Evolutionary conservation across 2,329 filamentous ascomycete genomes (phyloP), one percentile per base, ranked within the genome.

Genomic region (Sclerotinia minor): DNA sequence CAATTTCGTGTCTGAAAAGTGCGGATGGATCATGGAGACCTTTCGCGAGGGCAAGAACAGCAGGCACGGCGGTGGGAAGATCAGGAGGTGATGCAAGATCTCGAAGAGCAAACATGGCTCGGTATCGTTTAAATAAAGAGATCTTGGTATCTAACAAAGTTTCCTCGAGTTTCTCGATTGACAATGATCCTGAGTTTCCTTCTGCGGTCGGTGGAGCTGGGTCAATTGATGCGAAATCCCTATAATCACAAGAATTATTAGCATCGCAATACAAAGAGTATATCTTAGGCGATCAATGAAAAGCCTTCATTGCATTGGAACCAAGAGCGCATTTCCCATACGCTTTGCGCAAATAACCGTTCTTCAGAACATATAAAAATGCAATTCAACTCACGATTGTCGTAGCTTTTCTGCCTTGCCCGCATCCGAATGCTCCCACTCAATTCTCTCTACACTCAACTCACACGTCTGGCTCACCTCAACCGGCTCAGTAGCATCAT

Each of bases 51-150:
- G 94, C 92, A 55, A 90, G 85, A 65, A 99, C 86, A 24, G 95
- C 94, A n/a, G 92, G 90, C 21, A 92, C 86, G 8, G 94, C 94
- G 2, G 94, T 97, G 2, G 93, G 91, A 54, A 96, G 88, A 76
- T 96, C 91, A 13, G 94, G 94, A 21, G 95, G 95, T 5, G 94
- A 97, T 29, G 94, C 93, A 64, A 99, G 88, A 79, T 99, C 95
- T 76, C 95, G 90, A 64, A 99, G 88, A 68, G 92, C 92, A 77
- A 99, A 99, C 95, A 99, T 99, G 78, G 95, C 94, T 76, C 95
- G 89, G 81, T 99, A 99, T 77, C 95, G 89, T 77, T 92, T 83
- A 83, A 99, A 99, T 17, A 99, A 86, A 32, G 93, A 92, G 60
- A 89, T 81, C 6, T 82, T 85, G 7, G 90, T 89, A 79, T 98